These are phyloP conservation scores for Fusarium falciforme DNA, from an alignment of 2,329 filamentous ascomycete species.

Conservation along the genomic window DNA sequence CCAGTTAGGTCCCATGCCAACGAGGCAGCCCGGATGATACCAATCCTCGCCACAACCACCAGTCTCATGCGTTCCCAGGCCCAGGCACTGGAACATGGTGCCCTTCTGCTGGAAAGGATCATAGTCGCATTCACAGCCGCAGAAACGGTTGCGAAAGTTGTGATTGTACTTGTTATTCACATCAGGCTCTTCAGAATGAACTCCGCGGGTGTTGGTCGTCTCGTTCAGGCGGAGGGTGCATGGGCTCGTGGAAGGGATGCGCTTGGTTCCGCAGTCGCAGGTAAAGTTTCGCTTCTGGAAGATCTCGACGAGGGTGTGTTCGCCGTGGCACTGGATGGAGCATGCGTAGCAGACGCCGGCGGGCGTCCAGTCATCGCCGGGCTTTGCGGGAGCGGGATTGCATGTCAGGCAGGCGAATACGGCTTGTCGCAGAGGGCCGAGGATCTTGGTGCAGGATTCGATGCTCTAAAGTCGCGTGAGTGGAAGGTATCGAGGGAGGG, in stretches of 20 bases:
- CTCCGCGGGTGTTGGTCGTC: conserved; percentile 77
- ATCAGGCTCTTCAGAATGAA: conserved; percentile 79
- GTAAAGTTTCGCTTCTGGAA: conserved; percentile 96
- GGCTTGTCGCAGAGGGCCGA: conserved; percentile 87
- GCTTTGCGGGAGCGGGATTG: conserved; percentile 78
- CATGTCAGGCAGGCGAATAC: conserved; percentile 96
- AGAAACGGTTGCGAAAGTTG: conserved; percentile 94
- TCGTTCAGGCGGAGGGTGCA: conserved; percentile 82
- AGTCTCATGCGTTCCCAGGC: conserved; percentile 80
- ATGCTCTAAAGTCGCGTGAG: conserved; percentile 74
- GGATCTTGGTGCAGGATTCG: conserved; percentile 89
- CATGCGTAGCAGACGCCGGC: conserved; percentile 97
- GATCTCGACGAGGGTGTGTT: conserved; percentile 93
- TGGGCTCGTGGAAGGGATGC: conserved; percentile 75
- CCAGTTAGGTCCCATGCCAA: conserved; percentile 82
- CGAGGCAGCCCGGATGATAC: conserved; percentile 94
- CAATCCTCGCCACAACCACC: conserved; percentile 97
- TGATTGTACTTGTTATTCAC: conserved; percentile 90
- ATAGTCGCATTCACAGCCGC: conserved; percentile 88
- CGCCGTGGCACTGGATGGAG: conserved; percentile 95
- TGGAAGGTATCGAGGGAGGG: conserved; percentile 2
- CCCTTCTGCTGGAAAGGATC: conserved; percentile 90
- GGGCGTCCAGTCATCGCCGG: conserved; percentile 62
- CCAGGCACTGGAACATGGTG: conserved; percentile 98
- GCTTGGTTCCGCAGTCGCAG: conserved; percentile 93